A percentile compares a stretch with the other conserved stretches of the same genome.
phyloP scores from a whole-genome alignment of 164 flowering plant species.

The Aristolochia californica region DNA sequence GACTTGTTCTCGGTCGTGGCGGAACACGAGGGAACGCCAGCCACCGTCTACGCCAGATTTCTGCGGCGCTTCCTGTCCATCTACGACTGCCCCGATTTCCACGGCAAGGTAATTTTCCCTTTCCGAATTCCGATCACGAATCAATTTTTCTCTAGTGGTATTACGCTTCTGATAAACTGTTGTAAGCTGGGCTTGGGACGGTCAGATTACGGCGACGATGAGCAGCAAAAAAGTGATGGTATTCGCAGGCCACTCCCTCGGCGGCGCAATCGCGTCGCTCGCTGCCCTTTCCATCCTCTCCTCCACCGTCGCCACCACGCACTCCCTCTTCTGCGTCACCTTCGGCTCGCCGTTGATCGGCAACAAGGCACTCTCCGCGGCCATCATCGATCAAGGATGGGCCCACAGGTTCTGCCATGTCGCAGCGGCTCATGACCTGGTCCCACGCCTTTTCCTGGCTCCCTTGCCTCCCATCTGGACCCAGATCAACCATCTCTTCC shows the following conservation, averaged over 20 bases:
- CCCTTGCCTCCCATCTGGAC: conserved; percentile 17
- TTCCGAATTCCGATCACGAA: neutral
- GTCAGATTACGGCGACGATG: conserved; percentile 31
- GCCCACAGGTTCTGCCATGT: conserved; percentile 55
- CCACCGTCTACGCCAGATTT: conserved; percentile 42
- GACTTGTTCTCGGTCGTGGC: conserved; percentile 23
- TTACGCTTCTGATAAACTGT: no score
- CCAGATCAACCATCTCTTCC: conserved; percentile 17
- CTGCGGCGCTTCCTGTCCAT: conserved; percentile 27
- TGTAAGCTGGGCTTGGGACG: neutral
- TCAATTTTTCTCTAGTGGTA: neutral
- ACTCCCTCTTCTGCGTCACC: conserved; percentile 51
- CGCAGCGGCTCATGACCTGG: conserved; percentile 40
- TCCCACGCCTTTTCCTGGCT: conserved; percentile 56
- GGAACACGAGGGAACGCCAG: conserved; percentile 15
- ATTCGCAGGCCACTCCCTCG: conserved; percentile 68
- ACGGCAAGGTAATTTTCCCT: conserved; percentile 27
- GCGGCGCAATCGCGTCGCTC: conserved; percentile 62
- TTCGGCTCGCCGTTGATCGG: conserved; percentile 75
- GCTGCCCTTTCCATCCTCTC: conserved; percentile 55
- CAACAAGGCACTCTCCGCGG: conserved; percentile 40
- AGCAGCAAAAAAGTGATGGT: conserved; percentile 39
- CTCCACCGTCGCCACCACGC: conserved; percentile 14
- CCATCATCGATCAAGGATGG: conserved; percentile 48
- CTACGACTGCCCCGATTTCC: conserved; percentile 18